Conservation (phyloP, 2,329 filamentous ascomycete species). For the Colletotrichum falcatum region DNA sequence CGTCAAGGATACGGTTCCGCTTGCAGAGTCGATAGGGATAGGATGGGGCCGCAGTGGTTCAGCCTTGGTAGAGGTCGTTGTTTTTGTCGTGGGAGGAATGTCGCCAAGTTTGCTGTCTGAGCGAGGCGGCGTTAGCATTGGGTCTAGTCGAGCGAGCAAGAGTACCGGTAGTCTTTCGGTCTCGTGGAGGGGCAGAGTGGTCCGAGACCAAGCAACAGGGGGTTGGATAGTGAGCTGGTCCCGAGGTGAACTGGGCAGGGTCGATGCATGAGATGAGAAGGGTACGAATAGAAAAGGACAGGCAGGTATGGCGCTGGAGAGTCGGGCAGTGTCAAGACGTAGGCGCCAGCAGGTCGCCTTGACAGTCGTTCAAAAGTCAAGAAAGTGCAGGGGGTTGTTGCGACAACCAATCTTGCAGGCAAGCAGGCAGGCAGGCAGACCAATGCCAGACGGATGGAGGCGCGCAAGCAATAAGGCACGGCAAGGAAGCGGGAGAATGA, state of each 20-base stretch:
- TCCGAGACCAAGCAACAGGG: slow-evolving; percentile 37
- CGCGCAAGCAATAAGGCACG: not conserved
- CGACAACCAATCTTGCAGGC: not conserved
- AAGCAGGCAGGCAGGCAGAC: too few relatives aligned
- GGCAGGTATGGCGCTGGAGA: slow-evolving; percentile 8
- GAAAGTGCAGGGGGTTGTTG: not conserved
- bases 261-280: slow-evolving; percentile 11
- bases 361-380: slow-evolving; percentile 6
- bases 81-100: slow-evolving; percentile 7
- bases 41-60: slow-evolving; percentile 6
- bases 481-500: slow-evolving; percentile 17
- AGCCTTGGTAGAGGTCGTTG: slow-evolving; percentile 8
- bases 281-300: not conserved
- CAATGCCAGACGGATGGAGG: not conserved
- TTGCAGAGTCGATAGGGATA: slow-evolving; percentile 17
- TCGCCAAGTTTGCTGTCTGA: slow-evolving; percentile 25
- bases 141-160: not conserved
- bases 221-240: slow-evolving; percentile 20
- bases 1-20: slow-evolving; percentile 28
- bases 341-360: slow-evolving; percentile 8
- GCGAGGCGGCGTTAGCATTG: slow-evolving; percentile 24
- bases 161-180: slow-evolving; percentile 10
- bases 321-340: slow-evolving; percentile 5
- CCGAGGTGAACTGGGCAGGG: slow-evolving; percentile 14
- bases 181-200: slow-evolving; percentile 35